Base-by-base conservation (phyloP, 2,329 filamentous ascomycete genomes). In the Fusarium siculi region DNA sequence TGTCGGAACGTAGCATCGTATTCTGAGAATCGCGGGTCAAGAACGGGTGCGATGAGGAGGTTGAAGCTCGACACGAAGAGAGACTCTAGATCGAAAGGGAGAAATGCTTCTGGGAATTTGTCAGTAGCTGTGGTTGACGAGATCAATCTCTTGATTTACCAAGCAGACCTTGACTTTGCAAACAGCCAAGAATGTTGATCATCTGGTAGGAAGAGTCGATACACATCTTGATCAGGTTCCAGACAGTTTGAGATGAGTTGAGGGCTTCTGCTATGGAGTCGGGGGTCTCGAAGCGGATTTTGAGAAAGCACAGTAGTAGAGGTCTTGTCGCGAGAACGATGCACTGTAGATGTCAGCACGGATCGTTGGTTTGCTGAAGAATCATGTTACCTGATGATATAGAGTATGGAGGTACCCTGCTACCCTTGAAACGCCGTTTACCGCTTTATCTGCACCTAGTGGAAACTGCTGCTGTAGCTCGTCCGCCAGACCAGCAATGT, bases 81-180 rank as follows among this genome's bases (percentile, higher is more conserved):
- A 0, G 84, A 79, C 46, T 87, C 85, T 0, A 86, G 79, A 63
- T 87, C 85, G 56, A 86, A 86, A 0, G 85, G 84, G 0, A 87
- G 80, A 65, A 87, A 87, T 0, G 82, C 84, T 75, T 87, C 85
- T 87, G 18, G 19, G 0, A 2, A 36, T 8, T 0, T 0, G 30
- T 65, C 12, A 60, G 62, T 30, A 61, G 28, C 7, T 37, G 5
- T 1, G 9, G 5, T 8, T 10, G 15, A 12, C 21, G 34, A 60
- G 40, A 60, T 43, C 15, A n/a, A 49, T 50, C 56, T 62, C 59
- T 9, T 43, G 15, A 50, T 74, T 73, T 78, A 87, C 86, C 85
- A 5, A 87, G 79, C 23, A 88, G 80, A 11, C 82, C 82, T 71
- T 88, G 85, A 18, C 80, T 79, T 71, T 85, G 82, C 30, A 87